phyloP scores from a whole-genome alignment of 805 yeast genomes.

The Wickerhamiella brachini region DNA sequence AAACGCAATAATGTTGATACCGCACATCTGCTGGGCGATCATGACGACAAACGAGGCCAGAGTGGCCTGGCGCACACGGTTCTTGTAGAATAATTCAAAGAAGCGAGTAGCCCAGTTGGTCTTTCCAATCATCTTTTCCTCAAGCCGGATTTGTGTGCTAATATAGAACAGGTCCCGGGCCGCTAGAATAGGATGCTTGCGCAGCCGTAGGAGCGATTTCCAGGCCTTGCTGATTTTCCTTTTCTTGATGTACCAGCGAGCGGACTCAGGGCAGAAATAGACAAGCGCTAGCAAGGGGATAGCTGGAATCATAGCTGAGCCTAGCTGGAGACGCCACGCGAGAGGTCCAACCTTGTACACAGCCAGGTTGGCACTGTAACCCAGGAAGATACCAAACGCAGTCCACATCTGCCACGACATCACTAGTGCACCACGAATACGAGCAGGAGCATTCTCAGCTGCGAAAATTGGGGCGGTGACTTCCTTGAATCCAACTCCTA shows the following conservation, averaged over 20 bases:
- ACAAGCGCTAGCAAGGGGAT: constrained; percentile 46
- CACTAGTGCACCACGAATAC: constrained; percentile 47
- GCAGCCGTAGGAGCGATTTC: constrained; percentile 32
- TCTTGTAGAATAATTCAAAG: constrained; percentile 26
- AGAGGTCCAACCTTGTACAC: constrained; percentile 31
- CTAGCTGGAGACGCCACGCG: constrained; percentile 49
- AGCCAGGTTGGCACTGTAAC: constrained; percentile 44
- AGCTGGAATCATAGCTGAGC: constrained; percentile 34
- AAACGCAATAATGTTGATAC: constrained; percentile 75
- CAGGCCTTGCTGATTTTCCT: constrained; percentile 35
- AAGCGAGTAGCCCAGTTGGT: not conserved
- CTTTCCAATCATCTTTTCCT: constrained; percentile 9
- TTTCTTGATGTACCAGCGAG: constrained; percentile 53
- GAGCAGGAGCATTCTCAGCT: constrained; percentile 44
- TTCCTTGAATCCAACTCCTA: constrained; percentile 51
- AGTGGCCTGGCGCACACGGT: constrained; percentile 73
- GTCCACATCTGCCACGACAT: constrained; percentile 63
- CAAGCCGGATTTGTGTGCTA: constrained; percentile 33
- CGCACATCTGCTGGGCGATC: constrained; percentile 85
- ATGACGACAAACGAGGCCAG: constrained; percentile 66
- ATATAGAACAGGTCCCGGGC: constrained; percentile 51
- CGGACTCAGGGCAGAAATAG: constrained; percentile 57
- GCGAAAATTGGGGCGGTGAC: constrained; percentile 52
- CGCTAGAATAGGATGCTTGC: constrained; percentile 37
- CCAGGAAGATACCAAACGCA: constrained; percentile 56